Evolutionary conservation across 2,329 filamentous ascomycete species (phyloP), one percentile per base, ranked within the genome.

Genomic region (Byssochlamys sp.): DNA sequence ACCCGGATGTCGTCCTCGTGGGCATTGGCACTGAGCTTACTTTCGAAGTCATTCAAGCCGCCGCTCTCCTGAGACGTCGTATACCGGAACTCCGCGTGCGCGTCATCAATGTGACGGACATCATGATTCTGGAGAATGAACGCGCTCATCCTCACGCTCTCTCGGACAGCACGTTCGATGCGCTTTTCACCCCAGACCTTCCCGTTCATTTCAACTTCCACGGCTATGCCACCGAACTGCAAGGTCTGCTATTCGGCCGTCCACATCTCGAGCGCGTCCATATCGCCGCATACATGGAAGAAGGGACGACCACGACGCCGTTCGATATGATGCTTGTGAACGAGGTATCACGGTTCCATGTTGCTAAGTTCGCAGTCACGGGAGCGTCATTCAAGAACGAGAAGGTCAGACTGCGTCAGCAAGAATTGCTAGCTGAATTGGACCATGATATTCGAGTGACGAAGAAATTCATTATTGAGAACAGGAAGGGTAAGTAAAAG

Each of bases 311-410:
- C 0, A 88, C 84, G 0, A 87, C 84, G 1, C 84, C 84, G 1
- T 87, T 88, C 62, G 82, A 87, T 63, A 87, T 87, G 84, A 84
- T 87, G 83, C 74, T 87, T 1, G 69, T 80, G 3, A 88, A 88
- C 63, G 63, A 73, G 24, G 81, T 84, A 1, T 84, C 79, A 19
- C 73, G 84, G 49, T 88, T 80, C 62, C 78, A 87, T 66, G 76
- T 87, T 24, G 82, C 81, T 0, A 74, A 78, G 60, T 70, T 77
- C 10, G 84, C 84, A 2, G 63, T 87, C 53, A 71, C 69, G 50
- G 78, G 77, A 1, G 83, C 71, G 0, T 74, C 78, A 0, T 71
- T 69, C 62, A 62, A 67, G 2, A 84, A 84, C 58, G 73, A 78
- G 31, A 74, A 74, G 60, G 73, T 84, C 0, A 72, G 70, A 57